Percentiles rank a stretch among this genome's conserved stretches.
Conservation (phyloP, 805 yeast genomes). For the Candida tammaniensis region DNA sequence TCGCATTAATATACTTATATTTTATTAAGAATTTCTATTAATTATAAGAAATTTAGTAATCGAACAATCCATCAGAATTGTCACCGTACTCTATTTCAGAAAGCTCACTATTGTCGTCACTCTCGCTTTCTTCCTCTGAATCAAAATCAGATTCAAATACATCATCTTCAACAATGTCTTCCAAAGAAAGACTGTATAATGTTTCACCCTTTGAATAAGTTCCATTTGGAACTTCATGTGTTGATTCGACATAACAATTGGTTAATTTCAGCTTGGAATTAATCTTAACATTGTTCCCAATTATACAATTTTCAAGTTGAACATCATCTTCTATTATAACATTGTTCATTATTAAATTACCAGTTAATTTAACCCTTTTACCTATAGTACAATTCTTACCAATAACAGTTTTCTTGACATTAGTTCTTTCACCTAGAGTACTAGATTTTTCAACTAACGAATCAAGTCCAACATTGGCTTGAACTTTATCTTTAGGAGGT, state of each 20-base stretch:
- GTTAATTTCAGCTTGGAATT: conserved; percentile 63
- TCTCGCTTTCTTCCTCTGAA: conserved; percentile 27
- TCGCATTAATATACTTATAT: background rate
- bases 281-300: conserved; percentile 69
- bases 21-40: background rate
- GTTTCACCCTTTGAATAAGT: conserved; percentile 58
- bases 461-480: conserved; percentile 85
- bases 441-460: conserved; percentile 71
- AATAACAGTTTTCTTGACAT: conserved; percentile 80
- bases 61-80: conserved; percentile 49
- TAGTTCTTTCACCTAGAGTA: conserved; percentile 75
- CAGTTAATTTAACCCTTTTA: conserved; percentile 81
- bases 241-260: conserved; percentile 84
- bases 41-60: conserved; percentile 31
- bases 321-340: conserved; percentile 78
- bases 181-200: conserved; percentile 41
- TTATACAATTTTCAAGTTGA: conserved; percentile 78
- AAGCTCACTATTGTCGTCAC: conserved; percentile 27
- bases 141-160: conserved; percentile 30
- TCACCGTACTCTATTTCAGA: conserved; percentile 56
- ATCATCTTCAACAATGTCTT: conserved; percentile 37
- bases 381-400: conserved; percentile 79
- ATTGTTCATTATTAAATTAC: conserved; percentile 73
- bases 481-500: conserved; percentile 43
- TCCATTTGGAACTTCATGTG: conserved; percentile 62